Conservation (phyloP, 805 yeast genomes). For the Ogataea pignaliae region DNA sequence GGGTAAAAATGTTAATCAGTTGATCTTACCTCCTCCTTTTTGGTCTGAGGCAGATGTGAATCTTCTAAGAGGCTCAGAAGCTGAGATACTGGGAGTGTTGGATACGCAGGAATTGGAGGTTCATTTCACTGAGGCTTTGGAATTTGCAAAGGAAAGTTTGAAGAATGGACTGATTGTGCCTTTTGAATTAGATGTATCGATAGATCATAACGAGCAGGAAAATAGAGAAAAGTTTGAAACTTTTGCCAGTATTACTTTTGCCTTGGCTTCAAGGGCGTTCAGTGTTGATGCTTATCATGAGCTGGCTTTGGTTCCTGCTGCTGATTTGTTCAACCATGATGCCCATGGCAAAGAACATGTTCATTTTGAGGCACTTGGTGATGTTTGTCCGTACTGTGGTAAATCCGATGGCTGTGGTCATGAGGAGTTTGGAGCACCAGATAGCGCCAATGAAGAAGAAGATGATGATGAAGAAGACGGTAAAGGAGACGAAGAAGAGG, state of each 20-base stretch:
- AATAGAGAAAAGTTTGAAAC: slow-evolving; percentile 31
- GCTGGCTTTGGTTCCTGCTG: slow-evolving; percentile 81
- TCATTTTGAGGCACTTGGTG: slow-evolving; percentile 53
- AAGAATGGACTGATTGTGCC: slow-evolving; percentile 33
- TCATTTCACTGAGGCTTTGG: slow-evolving; percentile 36
- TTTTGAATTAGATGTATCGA: slow-evolving; percentile 23
- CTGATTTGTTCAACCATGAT: slow-evolving; percentile 80
- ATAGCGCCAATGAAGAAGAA: slow-evolving; percentile 26
- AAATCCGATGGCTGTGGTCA: slow-evolving; percentile 29
- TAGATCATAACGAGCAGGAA: slow-evolving; percentile 14
- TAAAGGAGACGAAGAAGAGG: slow-evolving; percentile 23
- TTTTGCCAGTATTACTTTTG: slow-evolving; percentile 56
- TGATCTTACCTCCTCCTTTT: slow-evolving; percentile 54
- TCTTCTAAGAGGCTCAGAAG: slow-evolving; percentile 56
- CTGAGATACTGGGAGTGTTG: slow-evolving; percentile 54
- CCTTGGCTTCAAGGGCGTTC: slow-evolving; percentile 76
- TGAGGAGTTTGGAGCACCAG: slow-evolving; percentile 25
- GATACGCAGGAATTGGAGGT: slow-evolving; percentile 40
- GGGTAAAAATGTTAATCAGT: slow-evolving; percentile 22
- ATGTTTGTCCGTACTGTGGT: slow-evolving; percentile 34
- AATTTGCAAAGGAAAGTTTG: slow-evolving; percentile 35
- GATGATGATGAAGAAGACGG: slow-evolving; percentile 25
- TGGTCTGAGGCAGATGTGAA: slow-evolving; percentile 53
- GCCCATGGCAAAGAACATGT: slow-evolving; percentile 52
- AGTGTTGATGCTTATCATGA: slow-evolving; percentile 73